phyloP scores from a whole-genome alignment of 1,284 basidiomycete genomes.

The Caloboletus inedulis region DNA sequence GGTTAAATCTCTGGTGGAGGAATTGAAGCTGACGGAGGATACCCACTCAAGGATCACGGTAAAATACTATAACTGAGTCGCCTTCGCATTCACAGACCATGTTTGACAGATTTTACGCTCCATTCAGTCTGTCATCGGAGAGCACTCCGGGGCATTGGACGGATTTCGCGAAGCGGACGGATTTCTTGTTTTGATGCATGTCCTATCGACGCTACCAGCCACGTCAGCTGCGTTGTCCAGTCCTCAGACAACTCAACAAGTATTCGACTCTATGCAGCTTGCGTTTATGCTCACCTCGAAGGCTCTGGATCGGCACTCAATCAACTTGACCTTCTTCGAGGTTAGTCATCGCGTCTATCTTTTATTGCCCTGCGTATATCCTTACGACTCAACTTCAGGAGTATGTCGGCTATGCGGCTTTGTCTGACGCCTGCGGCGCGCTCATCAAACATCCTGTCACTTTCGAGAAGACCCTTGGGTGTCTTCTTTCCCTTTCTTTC shows the following conservation, averaged over 20 bases:
- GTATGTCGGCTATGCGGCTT: conserved; percentile 61
- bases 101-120: conserved; percentile 52
- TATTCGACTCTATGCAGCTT: conserved; percentile 52
- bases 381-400: conserved; percentile 38
- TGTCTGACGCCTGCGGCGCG: conserved; percentile 52
- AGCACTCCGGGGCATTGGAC: conserved; percentile 62
- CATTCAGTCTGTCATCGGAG: conserved; percentile 57
- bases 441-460: conserved; percentile 49
- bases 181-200: conserved; percentile 67
- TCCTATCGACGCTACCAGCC: conserved; percentile 54
- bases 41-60: conserved; percentile 24
- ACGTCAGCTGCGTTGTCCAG: conserved; percentile 33
- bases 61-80: background rate
- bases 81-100: conserved; percentile 2
- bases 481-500: conserved; percentile 59
- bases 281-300: conserved; percentile 63
- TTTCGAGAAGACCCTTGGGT: conserved; percentile 54
- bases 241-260: conserved; percentile 43
- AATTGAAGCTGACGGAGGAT: conserved; percentile 22
- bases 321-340: conserved; percentile 65
- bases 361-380: background rate
- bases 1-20: conserved; percentile 21
- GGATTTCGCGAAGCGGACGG: conserved; percentile 78
- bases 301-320: conserved; percentile 52
- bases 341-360: conserved; percentile 39